phyloP scores from a whole-genome alignment of 1,284 basidiomycete genomes.

The Puccinia novopanici region DNA sequence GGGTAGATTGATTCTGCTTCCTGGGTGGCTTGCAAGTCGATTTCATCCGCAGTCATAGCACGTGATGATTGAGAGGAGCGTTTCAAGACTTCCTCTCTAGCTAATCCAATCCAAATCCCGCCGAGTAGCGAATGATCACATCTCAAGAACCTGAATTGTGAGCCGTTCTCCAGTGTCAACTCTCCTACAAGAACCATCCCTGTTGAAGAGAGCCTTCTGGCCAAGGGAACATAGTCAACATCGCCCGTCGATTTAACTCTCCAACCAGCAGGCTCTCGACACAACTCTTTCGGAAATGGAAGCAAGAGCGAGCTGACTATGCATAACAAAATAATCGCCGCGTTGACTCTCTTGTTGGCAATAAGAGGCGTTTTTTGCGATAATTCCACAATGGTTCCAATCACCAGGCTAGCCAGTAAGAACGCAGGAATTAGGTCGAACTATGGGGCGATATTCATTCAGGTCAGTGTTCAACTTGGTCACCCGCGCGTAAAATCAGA shows the following conservation, averaged over 20 bases:
- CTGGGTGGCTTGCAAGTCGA: conserved; percentile 62
- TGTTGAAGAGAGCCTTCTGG: conserved; percentile 70
- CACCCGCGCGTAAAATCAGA: not conserved
- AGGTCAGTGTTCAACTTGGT: not conserved
- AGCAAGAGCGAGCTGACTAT: conserved; percentile 2
- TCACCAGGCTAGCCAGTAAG: not conserved
- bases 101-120: conserved; percentile 73
- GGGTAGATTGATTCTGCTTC: conserved; percentile 69
- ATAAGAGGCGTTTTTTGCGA: not conserved
- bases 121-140: conserved; percentile 85
- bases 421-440: conserved; percentile 23
- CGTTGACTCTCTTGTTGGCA: not conserved
- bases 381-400: not conserved
- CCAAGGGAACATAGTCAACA: conserved; percentile 62
- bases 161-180: conserved; percentile 61
- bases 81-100: conserved; percentile 54
- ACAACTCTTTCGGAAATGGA: conserved; percentile 33
- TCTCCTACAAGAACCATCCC: conserved; percentile 79
- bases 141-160: conserved; percentile 73
- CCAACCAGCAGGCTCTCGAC: conserved; percentile 16
- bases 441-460: not conserved
- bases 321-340: not conserved
- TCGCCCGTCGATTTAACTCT: not conserved
- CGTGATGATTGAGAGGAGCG: not conserved
- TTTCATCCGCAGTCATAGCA: not conserved